These are phyloP conservation scores for Rhazya stricta DNA, from an alignment of 257 asterid species.

Conservation along the genomic window DNA sequence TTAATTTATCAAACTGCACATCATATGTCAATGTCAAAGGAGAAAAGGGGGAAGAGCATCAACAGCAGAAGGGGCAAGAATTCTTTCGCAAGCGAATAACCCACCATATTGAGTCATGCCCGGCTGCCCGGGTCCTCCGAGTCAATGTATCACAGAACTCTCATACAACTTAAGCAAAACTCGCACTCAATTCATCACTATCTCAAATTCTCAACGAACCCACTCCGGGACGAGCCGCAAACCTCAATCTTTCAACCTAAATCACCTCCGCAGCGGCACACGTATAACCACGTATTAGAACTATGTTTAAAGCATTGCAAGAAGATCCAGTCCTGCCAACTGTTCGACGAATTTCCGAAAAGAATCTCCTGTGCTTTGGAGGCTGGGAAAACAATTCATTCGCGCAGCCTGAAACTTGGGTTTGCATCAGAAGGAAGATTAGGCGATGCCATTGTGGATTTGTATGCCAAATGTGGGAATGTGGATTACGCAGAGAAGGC, in stretches of 20 bases:
- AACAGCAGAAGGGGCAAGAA: no score
- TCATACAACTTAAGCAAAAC: constrained; percentile 20
- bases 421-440: constrained; percentile 43
- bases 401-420: constrained; percentile 47
- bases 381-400: constrained; percentile 47
- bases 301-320: constrained; percentile 57
- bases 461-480: constrained; percentile 77
- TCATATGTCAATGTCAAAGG: no score
- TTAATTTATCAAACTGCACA: no score
- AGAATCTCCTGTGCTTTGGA: constrained; percentile 31
- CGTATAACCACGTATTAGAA: constrained; percentile 26
- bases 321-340: constrained; percentile 48
- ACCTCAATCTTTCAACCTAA: constrained; percentile 6
- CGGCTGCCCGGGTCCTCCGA: background rate
- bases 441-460: constrained; percentile 71
- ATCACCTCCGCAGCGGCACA: constrained; percentile 15
- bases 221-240: constrained; percentile 14
- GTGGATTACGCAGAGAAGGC: constrained; percentile 46
- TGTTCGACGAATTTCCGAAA: constrained; percentile 62
- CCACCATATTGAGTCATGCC: background rate
- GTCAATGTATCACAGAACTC: constrained; percentile 35
- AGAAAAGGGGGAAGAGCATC: no score
- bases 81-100: background rate
- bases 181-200: constrained; percentile 20
- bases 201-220: constrained; percentile 31